Evolutionary conservation across 352 stramenopile species (phyloP), one percentile per base, ranked within the genome.

Genomic region (Phytophthora vignae): DNA sequence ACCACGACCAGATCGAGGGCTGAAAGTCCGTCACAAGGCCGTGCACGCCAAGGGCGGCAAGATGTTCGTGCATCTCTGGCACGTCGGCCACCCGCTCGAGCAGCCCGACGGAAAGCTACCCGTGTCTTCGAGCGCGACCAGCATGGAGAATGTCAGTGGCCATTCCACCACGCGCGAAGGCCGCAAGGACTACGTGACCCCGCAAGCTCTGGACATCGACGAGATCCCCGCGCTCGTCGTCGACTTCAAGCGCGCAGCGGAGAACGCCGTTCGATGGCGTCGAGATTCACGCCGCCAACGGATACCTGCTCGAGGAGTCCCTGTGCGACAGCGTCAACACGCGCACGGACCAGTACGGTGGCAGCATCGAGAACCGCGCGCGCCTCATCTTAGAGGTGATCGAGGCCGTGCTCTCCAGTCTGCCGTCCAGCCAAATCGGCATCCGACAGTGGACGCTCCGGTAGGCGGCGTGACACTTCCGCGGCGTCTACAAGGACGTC

Each of bases 261-360:
- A 76, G 44, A 82, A 83, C 15, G 80, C 88, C 12, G 83, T 98
- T 77, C 19, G 71, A 77, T 11, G 71, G 71, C 12, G 71, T 77
- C 3, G 71, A 77, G 49, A 40, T 77, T 93, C 95, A 98, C 74
- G 69, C 27, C 10, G 94, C 90, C 4, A 97, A 98, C 62, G 95
- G 94, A 1, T 98, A 98, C 60, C 75, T 98, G 40, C 40, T 49
- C 40, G 40, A 49, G 40, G 40, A 49, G 40, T 49, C 21, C 40
- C 40, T 49, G 1, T 49, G 40, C 40, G 40, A 49, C 40, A 49
- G 40, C 40, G 40, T 49, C 12, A 49, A 49, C 40, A 49, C 40
- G 40, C 17, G 40, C 40, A 49, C 40, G 40, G 40, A 49, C 40
- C 4, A 49, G 12, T 49, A 49, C 40, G 40, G 40, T 12, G 40